Base-by-base conservation (phyloP, 1,139 yeast species). In the Suhomyces panamericanus region DNA sequence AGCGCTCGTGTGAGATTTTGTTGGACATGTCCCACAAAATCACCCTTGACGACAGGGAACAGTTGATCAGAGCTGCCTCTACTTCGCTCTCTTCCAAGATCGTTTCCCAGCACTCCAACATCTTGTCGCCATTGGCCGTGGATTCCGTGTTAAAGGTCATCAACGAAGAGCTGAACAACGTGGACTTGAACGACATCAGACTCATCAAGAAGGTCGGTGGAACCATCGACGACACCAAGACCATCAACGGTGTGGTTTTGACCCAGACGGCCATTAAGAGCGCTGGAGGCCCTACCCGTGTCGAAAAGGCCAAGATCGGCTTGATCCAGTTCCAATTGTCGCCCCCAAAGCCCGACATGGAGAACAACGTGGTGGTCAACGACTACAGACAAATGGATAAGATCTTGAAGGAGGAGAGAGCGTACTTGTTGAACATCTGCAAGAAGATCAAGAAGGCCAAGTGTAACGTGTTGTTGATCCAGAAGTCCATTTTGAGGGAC, bases 371-470 rank as follows among this genome's bases (percentile, higher is more conserved):
- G 47, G 96, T 95, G 43, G 98, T 93, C 44, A 93, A 88, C 63
- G 99, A 93, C 67, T 93, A 93, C 72, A 82, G 99, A 70, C 99
- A 95, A 69, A 93, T 93, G 99, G 99, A 93, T 70, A 93, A 91
- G 73, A 93, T 93, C 57, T 77, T 93, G 62, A 95, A 95, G 64
- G 99, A 93, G 68, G 99, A 93, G 75, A 83, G 99, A 64, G 95
- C 96, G 26, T 93, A 93, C 64, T 73, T 93, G 62, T 79, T 93
- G 62, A 91, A 93, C 67, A 87, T 95, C 63, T 91, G 97, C 76
- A 93, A 93, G 68, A 89, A 88, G 66, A 90, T 93, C 69, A 93
- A 95, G 65, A 95, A 93, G 76, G 86, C 98, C 50, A 93, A 91
- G 69, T 93, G 99, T 76, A 95, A 93, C 57, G 99, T 93, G 43